Conservation (phyloP, 2,329 filamentous ascomycete genomes). For the Cladosporium sp. region DNA sequence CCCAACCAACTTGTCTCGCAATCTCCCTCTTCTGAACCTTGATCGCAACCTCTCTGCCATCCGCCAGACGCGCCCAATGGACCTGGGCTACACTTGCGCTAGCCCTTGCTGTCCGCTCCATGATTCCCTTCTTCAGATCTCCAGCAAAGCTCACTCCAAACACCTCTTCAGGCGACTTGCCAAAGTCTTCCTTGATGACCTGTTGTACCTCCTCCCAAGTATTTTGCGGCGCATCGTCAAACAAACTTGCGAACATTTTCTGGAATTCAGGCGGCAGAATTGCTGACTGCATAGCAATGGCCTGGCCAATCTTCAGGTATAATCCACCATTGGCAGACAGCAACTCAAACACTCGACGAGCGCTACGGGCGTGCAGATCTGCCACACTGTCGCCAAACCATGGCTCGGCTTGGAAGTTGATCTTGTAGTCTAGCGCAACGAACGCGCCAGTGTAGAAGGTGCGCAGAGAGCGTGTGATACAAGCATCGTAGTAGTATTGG, state of each 20-base stretch:
- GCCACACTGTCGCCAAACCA: conserved; percentile 67
- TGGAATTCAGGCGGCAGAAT: conserved; percentile 92
- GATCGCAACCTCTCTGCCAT: conserved; percentile 87
- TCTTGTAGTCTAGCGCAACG: conserved; percentile 88
- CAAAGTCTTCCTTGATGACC: conserved; percentile 85
- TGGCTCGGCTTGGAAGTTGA: conserved; percentile 85
- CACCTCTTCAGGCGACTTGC: conserved; percentile 77
- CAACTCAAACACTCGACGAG: conserved; percentile 75
- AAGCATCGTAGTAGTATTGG: conserved; percentile 70
- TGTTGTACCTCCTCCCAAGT: conserved; percentile 78
- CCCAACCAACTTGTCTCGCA: conserved; percentile 83
- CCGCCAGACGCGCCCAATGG: conserved; percentile 81
- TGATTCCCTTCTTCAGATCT: conserved; percentile 54
- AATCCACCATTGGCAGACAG: conserved; percentile 83
- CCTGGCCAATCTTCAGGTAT: conserved; percentile 97
- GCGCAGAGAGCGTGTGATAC: conserved; percentile 70
- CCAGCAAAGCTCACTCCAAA: conserved; percentile 76
- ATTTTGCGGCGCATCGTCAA: conserved; percentile 95
- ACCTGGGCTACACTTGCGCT: conserved; percentile 95
- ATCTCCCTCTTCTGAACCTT: conserved; percentile 98
- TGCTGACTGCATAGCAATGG: conserved; percentile 96
- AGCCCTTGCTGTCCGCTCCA: conserved; percentile 68
- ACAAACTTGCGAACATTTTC: conserved; percentile 94
- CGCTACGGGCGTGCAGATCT: conserved; percentile 78
- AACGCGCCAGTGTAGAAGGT: conserved; percentile 77